Evolutionary conservation across 352 stramenopile genomes (phyloP), one percentile per base, ranked within the genome.

Genomic region (Phytopythium vexans): DNA sequence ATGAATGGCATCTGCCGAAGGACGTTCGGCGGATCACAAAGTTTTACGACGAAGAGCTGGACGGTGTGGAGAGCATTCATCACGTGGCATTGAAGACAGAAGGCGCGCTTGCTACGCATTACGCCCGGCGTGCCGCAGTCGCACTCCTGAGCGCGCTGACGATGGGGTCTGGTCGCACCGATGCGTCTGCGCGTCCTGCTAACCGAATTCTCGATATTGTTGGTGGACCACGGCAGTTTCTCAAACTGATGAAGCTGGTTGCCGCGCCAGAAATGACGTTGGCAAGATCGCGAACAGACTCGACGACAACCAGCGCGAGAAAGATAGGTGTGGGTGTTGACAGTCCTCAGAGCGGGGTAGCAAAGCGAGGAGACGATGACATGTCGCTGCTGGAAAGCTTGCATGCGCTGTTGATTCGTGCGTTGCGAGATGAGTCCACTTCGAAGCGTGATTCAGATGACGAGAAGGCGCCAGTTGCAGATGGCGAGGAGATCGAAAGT

Each of bases 201-300:
- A 37, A 38, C 21, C 61, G 68, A 3, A 73, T 92, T 21, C 51
- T 89, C 6, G 52, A 52, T 31, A 64, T 85, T 3, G 68, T 90
- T 16, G 82, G 83, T 46, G 83, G 86, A 6, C 75, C 83, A 6
- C 66, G 72, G 6, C 80, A 89, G 40, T 92, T 95, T 58, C 72
- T 92, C 1, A 89, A 81, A 39, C 55, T 95, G 21, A 56, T 95
- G 14, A 95, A 94, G 46, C 74, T 95, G 10, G 75, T 92, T 10
- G 84, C 73, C 32, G 86, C 82, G 1, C 90, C 84, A 0, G 82
- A 92, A 63, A 88, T 91, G 74, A 75, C 78, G 14, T 82, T 81
- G 14, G 58, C 65, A 9, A 49, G 54, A 32, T 16, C 12, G 11
- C 51, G 11, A 31, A 11, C 21, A 10, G 33, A 11, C 36, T 27